Conservation (phyloP, 1,139 yeast species). For the Yamadazyma oceani region DNA sequence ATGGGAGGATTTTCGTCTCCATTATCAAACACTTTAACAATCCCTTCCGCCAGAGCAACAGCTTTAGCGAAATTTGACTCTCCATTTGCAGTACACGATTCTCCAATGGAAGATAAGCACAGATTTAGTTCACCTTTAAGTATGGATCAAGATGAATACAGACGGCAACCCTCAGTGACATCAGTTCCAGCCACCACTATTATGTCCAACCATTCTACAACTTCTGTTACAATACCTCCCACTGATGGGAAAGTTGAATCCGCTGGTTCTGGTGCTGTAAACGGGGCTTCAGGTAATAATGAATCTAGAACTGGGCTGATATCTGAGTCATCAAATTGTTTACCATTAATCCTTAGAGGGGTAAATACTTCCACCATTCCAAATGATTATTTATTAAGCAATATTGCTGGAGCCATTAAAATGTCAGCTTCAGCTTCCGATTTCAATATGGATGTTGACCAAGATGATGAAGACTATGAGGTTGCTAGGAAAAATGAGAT, state of each 20-base stretch:
- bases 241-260: not conserved
- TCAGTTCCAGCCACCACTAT: constrained; percentile 1
- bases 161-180: constrained; percentile 11
- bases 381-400: constrained; percentile 40
- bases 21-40: constrained; percentile 13
- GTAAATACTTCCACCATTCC: constrained; percentile 65
- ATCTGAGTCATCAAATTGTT: constrained; percentile 49
- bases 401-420: constrained; percentile 23
- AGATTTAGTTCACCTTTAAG: constrained; percentile 16
- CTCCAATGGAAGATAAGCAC: constrained; percentile 16
- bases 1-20: constrained; percentile 31
- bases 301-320: constrained; percentile 8
- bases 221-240: not conserved
- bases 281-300: not conserved
- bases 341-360: constrained; percentile 64
- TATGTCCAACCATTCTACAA: not conserved
- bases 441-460: constrained; percentile 37
- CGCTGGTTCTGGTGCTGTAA: not conserved
- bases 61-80: constrained; percentile 27
- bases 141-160: constrained; percentile 15
- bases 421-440: constrained; percentile 22
- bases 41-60: constrained; percentile 9
- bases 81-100: constrained; percentile 27
- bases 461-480: constrained; percentile 39
- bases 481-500: constrained; percentile 30